Base-by-base conservation (phyloP, 1,284 basidiomycete species). In the Phlebopus sp. region DNA sequence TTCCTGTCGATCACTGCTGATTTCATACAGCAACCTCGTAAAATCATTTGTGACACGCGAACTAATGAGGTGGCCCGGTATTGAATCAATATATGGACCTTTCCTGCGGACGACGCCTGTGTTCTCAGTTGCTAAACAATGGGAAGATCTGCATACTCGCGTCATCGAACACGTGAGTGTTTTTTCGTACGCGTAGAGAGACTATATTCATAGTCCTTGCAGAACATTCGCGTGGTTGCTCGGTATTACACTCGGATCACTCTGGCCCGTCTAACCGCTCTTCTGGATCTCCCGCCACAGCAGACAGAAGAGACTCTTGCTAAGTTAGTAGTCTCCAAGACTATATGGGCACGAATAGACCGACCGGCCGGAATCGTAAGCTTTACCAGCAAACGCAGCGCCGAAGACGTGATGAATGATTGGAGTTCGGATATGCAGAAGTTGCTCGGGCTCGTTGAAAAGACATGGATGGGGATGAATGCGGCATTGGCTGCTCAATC, bases 31-130 rank as follows among this genome's bases (percentile, higher is more conserved):
- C 65, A 94, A 97, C 57, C 81, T 99, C 36, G 81, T 97, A 50
- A 99, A 99, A 74, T 96, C 92, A 62, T 99, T 99, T 67, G 89
- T 89, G 11, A 98, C 94, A 2, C 86, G 85, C 36, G 97, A 99
- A 64, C 76, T 99, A 37, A 97, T 98, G 92, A 77, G 96, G 53
- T 99, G 97, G 97, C 93, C 96, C 0, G 92, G 93, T n/a, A 95
- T 99, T 44, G 87, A 94, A 64, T 72, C 76, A 5, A 77, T 98
- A 14, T 99, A 98, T 65, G 95, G 93, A 23, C 81, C 86, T 6
- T 87, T 86, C 57, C 71, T 99, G 43, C 82, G 83, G 42, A 77
- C 81, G 59, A 93, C 92, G 0, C 79, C 84, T 4, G 88, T 97
- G 3, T 99, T 99, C 65, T 78, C 78, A 11, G 68, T 75, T 19